phyloP scores from a whole-genome alignment of 208 protist species.

The Endotrypanum monterogeii region DNA sequence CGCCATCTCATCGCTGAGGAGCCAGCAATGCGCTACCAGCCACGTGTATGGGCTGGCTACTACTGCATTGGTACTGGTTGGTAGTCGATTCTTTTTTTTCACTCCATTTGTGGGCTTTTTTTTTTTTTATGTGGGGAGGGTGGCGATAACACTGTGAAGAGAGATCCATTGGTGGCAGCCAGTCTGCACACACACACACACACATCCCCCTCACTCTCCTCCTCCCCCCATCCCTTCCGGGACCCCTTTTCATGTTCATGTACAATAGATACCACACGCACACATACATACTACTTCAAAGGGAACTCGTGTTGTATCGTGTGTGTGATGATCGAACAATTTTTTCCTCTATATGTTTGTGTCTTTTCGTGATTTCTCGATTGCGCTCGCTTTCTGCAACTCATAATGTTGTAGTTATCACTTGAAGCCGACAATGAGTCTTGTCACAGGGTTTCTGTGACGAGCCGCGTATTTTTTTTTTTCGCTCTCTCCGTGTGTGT shows the following conservation, averaged over 20 bases:
- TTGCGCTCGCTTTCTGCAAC: neutral
- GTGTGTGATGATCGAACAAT: no score
- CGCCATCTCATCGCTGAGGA: slow-evolving; percentile 66
- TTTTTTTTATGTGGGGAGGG: neutral
- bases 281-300: neutral
- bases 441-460: neutral
- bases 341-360: no score
- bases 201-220: neutral
- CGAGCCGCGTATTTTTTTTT: neutral
- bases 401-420: neutral
- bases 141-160: neutral
- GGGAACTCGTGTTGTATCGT: neutral
- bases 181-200: neutral
- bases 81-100: slow-evolving; percentile 14
- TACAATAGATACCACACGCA: neutral
- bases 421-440: neutral
- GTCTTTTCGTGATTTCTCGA: neutral
- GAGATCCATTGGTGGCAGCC: neutral
- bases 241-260: slow-evolving; percentile 6
- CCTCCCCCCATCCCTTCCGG: no score
- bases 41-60: slow-evolving; percentile 83
- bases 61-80: slow-evolving; percentile 76
- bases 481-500: neutral
- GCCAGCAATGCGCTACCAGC: slow-evolving; percentile 64
- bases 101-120: neutral